Base-by-base conservation (phyloP, 495 filamentous ascomycete species). In the Evansstolkia leycettana region DNA sequence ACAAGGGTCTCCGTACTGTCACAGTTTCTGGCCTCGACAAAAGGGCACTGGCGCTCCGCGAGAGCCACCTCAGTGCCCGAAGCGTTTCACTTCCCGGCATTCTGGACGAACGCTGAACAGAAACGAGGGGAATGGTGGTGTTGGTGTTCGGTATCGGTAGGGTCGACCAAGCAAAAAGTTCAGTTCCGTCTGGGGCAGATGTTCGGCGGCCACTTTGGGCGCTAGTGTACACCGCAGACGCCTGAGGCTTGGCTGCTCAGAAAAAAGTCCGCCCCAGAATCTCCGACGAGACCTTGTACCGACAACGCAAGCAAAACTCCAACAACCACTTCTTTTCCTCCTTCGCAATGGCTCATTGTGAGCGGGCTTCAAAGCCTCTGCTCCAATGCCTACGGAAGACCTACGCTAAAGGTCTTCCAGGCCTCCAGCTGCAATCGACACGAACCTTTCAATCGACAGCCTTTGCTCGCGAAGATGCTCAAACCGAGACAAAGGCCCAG, bases 311-410 rank as follows among this genome's bases (percentile, higher is more conserved):
- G 3, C 8, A 34, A 6, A 7, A 9, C 17, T 2, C 11, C 32
- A 9, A 3, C 11, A 25, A 43, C 43, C 42, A 43, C 43, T 41
- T 40, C 47, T 36, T 30, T 33, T 28, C 25, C 16, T 34, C 31
- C 34, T 41, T 37, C 34, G 14, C 14, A 57, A 83, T 83, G 78
- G 73, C 77, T 52, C 66, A 72, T 58, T 76, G 73, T 50, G 77
- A 79, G 61, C 70, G 69, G 70, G 76, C 72, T 52, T 72, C 70
- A 13, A 73, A 72, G 62, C 79, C 79, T 31, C 52, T 83, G 54
- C 61, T 76, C 37, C 68, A 72, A 69, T 76, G 71, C 38, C 56
- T 83, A 31, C 72, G 70, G 48, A 69, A 64, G 35, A 54, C 60
- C 30, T 62, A 52, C 36, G 35, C 54, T 44, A 53, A 42, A 46